phyloP scores from a whole-genome alignment of 306 rosid genomes.

The Malus asiatica region DNA sequence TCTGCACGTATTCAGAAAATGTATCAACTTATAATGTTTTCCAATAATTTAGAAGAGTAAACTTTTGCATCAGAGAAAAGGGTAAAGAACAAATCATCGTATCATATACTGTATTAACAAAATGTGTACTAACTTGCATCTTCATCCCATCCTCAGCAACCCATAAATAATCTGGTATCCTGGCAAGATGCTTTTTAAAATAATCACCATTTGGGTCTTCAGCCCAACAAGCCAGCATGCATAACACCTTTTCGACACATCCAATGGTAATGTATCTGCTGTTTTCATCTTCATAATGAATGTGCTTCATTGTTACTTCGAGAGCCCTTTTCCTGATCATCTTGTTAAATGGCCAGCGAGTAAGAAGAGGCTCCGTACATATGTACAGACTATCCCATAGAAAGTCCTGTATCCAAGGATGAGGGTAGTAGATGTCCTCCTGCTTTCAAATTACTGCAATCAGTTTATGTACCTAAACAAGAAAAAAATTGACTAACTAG shows the following conservation, averaged over 20 bases:
- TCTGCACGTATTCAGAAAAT: neutral
- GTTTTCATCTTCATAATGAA: slow-evolving; percentile 46
- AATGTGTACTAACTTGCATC: slow-evolving; percentile 1
- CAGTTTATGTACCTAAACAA: too few species aligned
- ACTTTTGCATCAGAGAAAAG: too few species aligned
- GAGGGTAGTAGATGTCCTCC: slow-evolving; percentile 65
- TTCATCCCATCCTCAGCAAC: slow-evolving; percentile 32
- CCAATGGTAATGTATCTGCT: slow-evolving; percentile 61
- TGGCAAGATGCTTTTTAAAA: slow-evolving; percentile 31
- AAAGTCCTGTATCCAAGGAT: slow-evolving; percentile 50
- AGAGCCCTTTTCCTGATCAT: too few species aligned
- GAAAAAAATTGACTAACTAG: neutral
- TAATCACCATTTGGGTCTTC: slow-evolving; percentile 33
- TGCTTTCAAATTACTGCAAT: neutral
- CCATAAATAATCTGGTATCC: slow-evolving; percentile 26
- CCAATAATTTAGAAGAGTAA: too few species aligned
- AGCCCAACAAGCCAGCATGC: slow-evolving; percentile 24
- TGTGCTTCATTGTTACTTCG: too few species aligned
- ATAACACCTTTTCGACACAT: slow-evolving; percentile 43
- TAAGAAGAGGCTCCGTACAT: slow-evolving; percentile 47
- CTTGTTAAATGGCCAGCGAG: too few species aligned
- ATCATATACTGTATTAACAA: too few species aligned
- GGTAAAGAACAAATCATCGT: too few species aligned
- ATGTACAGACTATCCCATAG: slow-evolving; percentile 64
- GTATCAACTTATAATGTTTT: too few species aligned